Percentiles rank a stretch among this genome's conserved stretches.
Conservation (phyloP, 352 stramenopile genomes). For the Pythium vanterpoolii region DNA sequence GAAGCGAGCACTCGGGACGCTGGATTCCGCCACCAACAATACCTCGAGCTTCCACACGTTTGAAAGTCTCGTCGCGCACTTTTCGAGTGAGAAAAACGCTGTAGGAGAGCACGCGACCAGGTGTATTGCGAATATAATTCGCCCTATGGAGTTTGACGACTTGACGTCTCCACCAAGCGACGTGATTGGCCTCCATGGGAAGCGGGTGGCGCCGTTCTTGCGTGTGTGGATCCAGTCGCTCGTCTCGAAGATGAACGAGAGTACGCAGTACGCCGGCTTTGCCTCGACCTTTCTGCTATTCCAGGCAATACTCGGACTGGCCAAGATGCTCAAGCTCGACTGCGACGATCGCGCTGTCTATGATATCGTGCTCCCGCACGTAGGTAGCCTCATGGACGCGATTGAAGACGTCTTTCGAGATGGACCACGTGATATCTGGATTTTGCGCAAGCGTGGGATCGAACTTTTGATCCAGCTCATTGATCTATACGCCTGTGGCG, state of each 20-base stretch:
- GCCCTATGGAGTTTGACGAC: slow-evolving; percentile 55
- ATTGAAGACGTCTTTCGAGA: slow-evolving; percentile 61
- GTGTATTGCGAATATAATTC: slow-evolving; percentile 45
- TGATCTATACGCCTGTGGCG: slow-evolving; percentile 36
- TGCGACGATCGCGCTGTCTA: slow-evolving; percentile 24
- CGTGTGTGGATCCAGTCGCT: slow-evolving; percentile 30
- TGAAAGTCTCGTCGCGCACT: slow-evolving; percentile 31
- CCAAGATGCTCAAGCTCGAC: slow-evolving; percentile 28
- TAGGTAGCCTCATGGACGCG: slow-evolving; percentile 45
- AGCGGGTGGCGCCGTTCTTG: slow-evolving; percentile 36
- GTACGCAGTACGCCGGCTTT: slow-evolving; percentile 39
- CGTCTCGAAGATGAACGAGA: slow-evolving; percentile 46
- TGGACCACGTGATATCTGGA: slow-evolving; percentile 46
- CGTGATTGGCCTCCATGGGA: slow-evolving; percentile 29
- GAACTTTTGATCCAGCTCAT: slow-evolving; percentile 51
- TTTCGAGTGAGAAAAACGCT: slow-evolving; percentile 41
- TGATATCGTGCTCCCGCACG: slow-evolving; percentile 33
- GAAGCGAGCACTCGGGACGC: slow-evolving; percentile 1
- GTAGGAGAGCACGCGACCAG: slow-evolving; percentile 45
- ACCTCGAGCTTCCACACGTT: slow-evolving; percentile 21
- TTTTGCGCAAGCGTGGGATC: slow-evolving; percentile 46
- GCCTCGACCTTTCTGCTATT: slow-evolving; percentile 47
- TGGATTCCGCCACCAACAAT: background rate
- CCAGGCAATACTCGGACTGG: slow-evolving; percentile 31
- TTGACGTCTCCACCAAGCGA: slow-evolving; percentile 27